Evolutionary conservation across 225 moss, liverwort and hornwort genomes (phyloP), one percentile per base, ranked within the genome.

Genomic region (Bryoerythrophyllum caledonicum): DNA sequence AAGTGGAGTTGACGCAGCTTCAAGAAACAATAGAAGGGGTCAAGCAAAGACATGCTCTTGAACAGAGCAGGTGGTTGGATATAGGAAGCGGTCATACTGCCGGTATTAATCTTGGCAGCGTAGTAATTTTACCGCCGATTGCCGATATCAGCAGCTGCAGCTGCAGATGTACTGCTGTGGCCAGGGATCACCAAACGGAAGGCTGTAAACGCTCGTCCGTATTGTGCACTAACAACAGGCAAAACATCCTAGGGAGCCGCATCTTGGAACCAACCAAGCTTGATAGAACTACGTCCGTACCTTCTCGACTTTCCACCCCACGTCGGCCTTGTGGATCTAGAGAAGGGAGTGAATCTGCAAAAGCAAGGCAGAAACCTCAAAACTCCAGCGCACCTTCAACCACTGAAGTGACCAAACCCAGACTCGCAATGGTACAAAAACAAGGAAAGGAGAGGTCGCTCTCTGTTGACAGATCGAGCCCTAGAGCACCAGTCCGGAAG

Each of bases 21-120:
- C 80, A 83, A 71, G 90, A 93, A 80, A 86, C 92, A 28, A 86
- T 90, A 58, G 89, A 93, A 58, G 96, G 91, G 8, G 88, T 93
- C 20, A 82, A 86, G 82, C 89, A 82, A 75, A 90, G 83, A 76
- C 86, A 77, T 62, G 79, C 80, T 71, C 79, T 93, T 30, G 96
- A 93, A 30, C 96, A 92, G 53, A 88, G 85, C 78, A 85, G 88
- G 75, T 93, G 96, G 96, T 82, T 96, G 68, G 93, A 93, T 73
- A 86, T 90, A 67, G 91, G 93, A 14, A 82, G 87, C 65, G 87
- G 82, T n/a, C 87, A 76, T 26, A 84, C 85, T 30, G 59, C 79
- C 20, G 11, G 84, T 8, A 87, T 76, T 66, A 92, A 82, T 67
- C 87, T 83, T 21, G 92, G 96, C 56, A 93, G 91, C 66, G 88